phyloP scores from a whole-genome alignment of 2,329 filamentous ascomycete species.

The Botryotinia globosa region DNA sequence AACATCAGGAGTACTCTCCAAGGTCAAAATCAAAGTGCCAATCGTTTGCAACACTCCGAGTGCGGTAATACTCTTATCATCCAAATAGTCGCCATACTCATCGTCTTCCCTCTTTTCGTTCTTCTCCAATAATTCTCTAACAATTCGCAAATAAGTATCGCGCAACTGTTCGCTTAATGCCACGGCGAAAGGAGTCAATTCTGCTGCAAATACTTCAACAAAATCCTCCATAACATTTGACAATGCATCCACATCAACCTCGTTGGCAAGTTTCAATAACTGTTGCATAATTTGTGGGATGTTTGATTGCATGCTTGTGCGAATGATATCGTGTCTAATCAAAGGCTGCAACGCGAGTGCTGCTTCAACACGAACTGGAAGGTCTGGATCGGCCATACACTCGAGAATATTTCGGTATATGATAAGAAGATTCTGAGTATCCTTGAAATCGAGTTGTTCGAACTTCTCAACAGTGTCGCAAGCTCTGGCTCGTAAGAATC shows the following conservation, averaged over 20 bases:
- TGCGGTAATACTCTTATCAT: constrained; percentile 98
- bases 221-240: constrained; percentile 99
- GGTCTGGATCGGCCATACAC: constrained; percentile 90
- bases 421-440: constrained; percentile 88
- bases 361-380: constrained; percentile 91
- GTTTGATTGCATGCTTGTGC: constrained; percentile 92
- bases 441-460: constrained; percentile 94
- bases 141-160: constrained; percentile 92
- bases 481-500: constrained; percentile 88
- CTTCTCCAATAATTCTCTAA: constrained; percentile 86
- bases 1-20: constrained; percentile 96
- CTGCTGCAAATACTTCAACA: constrained; percentile 95
- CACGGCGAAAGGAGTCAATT: constrained; percentile 94
- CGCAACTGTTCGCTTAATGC: constrained; percentile 92
- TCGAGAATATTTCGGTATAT: constrained; percentile 97
- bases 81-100: constrained; percentile 83
- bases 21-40: constrained; percentile 89
- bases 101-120: constrained; percentile 75
- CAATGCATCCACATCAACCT: constrained; percentile 94
- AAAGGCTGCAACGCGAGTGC: constrained; percentile 91
- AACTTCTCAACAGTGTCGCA: constrained; percentile 99
- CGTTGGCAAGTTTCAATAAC: constrained; percentile 91
- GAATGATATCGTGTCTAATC: constrained; percentile 92
- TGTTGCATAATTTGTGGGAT: constrained; percentile 99
- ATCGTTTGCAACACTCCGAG: constrained; percentile 96